Evolutionary conservation across 148 eudicot species (phyloP).

Genomic region (Cornus florida): DNA sequence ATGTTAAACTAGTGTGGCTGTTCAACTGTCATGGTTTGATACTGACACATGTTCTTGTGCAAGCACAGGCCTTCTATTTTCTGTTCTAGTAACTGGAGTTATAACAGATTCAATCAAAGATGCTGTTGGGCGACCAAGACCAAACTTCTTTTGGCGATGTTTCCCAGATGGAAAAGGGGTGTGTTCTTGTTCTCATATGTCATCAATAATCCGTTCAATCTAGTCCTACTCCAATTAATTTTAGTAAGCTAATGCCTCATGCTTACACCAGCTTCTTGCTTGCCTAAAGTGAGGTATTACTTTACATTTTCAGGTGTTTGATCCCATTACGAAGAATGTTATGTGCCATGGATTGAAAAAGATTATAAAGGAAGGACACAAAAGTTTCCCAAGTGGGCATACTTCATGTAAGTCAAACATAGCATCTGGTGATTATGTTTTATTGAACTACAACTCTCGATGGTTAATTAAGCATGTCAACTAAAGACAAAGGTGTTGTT

Average conservation of each 20-base stretch:
- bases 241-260: constrained; percentile 11
- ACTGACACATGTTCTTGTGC: background rate
- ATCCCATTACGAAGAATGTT: constrained; percentile 42
- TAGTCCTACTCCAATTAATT: constrained; percentile 32
- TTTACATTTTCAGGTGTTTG: constrained; percentile 24
- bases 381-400: constrained; percentile 98
- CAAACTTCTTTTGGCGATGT: constrained; percentile 96
- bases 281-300: constrained; percentile 7
- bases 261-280: constrained; percentile 37
- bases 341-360: constrained; percentile 59
- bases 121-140: constrained; percentile 94
- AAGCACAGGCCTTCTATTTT: constrained; percentile 36
- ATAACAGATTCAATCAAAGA: constrained; percentile 89
- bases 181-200: constrained; percentile 10
- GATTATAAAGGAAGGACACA: constrained; percentile 84
- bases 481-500: background rate
- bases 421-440: background rate
- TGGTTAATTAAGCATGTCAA: background rate
- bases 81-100: constrained; percentile 62
- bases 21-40: background rate
- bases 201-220: constrained; percentile 46
- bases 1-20: background rate
- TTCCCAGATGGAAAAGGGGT: constrained; percentile 85
- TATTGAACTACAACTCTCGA: background rate
- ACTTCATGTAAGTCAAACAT: constrained; percentile 67